A percentile compares a stretch with the other conserved stretches of the same genome.
These are phyloP conservation scores for Endocarpon pusillum DNA, from an alignment of 495 filamentous ascomycete species.

Conservation along the genomic window DNA sequence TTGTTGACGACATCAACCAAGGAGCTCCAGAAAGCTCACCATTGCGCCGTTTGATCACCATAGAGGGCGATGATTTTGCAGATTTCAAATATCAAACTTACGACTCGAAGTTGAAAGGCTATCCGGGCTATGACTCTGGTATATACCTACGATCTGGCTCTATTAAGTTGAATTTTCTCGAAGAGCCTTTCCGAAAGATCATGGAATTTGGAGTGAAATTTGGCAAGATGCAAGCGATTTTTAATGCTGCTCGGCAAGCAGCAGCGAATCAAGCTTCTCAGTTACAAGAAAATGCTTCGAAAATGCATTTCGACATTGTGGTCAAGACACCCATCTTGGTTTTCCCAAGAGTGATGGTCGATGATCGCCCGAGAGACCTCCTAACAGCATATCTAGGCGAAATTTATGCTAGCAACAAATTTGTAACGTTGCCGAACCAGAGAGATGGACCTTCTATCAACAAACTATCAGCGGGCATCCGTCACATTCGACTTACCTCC, in stretches of 20 bases:
- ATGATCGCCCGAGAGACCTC: conserved; percentile 52
- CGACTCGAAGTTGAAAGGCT: conserved; percentile 51
- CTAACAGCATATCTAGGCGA: conserved; percentile 90
- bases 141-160: conserved; percentile 80
- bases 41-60: conserved; percentile 75
- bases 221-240: conserved; percentile 97
- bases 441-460: conserved; percentile 59
- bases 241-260: conserved; percentile 89
- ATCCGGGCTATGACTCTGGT: conserved; percentile 91
- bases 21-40: conserved; percentile 66
- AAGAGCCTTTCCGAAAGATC: conserved; percentile 95
- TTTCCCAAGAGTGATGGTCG: conserved; percentile 57
- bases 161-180: conserved; percentile 87
- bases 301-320: conserved; percentile 83
- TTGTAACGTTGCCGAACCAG: conserved; percentile 61
- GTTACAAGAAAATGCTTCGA: conserved; percentile 72
- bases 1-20: conserved; percentile 89
- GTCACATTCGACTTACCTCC: conserved; percentile 80
- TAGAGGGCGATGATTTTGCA: conserved; percentile 89
- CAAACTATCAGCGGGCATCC: conserved; percentile 77
- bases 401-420: conserved; percentile 89
- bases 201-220: conserved; percentile 96
- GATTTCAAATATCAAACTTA: conserved; percentile 97
- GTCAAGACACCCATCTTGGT: conserved; percentile 91
- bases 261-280: conserved; percentile 90